Evolutionary conservation across 2,329 filamentous ascomycete species (phyloP), one percentile per base, ranked within the genome.

Genomic region (Trichoderma sp.): DNA sequence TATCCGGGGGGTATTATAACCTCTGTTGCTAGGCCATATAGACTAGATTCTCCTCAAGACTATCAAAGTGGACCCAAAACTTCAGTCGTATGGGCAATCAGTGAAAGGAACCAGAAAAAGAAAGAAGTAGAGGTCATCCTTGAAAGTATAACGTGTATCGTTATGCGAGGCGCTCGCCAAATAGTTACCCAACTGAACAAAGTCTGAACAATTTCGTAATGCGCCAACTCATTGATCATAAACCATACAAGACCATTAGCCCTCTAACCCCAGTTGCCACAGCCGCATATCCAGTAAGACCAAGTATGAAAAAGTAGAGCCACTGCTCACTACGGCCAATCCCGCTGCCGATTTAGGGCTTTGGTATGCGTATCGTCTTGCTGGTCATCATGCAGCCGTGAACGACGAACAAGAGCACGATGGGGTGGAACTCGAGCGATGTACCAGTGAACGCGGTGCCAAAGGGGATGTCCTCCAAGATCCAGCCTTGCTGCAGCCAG

Each of bases 331-430:
- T 21, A 63, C 34, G 18, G 59, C 24, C 32, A 30, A 24, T 32
- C 5, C 34, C 13, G 66, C 26, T 26, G 24, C 43, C 24, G 49
- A 26, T 24, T 79, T 80, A 90, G 69, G 87, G 94, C 87, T 99
- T 99, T 18, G 96, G 96, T 73, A 99, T 94, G 78, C 96, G 93
- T 76, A 99, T 89, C 37, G 90, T 95, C 86, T 95, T 96, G 83
- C 93, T 97, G 72, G 95, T 91, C 96, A 99, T 98, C 76, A 96
- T 81, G 77, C 92, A 96, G 24, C 94, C 96, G 78, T 97, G 93
- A n/a, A 94, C 74, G 69, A 96, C 84, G 80, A 97, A 99, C 70
- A 98, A 76, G 28, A 89, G 80, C 8, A 91, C 92, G 4, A 91
- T 84, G 16, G 96, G 95, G 79, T 99, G 96, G 70, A 97, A 89